These are phyloP conservation scores for Linnemannia exigua DNA, from an alignment of 192 early-diverging fungal species.

Conservation along the genomic window DNA sequence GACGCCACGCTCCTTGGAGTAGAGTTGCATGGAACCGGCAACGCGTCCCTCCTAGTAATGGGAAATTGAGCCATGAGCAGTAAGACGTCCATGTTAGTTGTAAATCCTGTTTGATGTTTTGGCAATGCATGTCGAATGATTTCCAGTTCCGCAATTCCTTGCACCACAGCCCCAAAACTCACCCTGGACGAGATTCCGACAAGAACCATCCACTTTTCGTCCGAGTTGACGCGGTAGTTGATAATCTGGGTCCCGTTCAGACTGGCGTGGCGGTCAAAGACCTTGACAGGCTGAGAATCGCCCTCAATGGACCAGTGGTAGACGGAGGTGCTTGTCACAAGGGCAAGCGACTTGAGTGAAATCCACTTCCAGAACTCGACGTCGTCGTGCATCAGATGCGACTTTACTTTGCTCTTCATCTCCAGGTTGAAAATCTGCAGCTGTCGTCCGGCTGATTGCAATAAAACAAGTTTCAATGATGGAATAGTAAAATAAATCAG, in stretches of 20 bases:
- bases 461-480: background rate
- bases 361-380: constrained; percentile 97
- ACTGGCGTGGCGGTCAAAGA: constrained; percentile 93
- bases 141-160: background rate
- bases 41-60: constrained; percentile 80
- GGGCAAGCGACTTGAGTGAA: constrained; percentile 83
- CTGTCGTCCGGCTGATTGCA: constrained; percentile 79
- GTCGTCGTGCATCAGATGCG: constrained; percentile 92
- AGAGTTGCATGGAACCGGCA: constrained; percentile 97
- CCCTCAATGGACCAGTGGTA: constrained; percentile 99
- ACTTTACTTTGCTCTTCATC: constrained; percentile 95
- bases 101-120: background rate
- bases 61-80: background rate
- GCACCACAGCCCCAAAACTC: background rate
- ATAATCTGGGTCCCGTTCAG: constrained; percentile 94
- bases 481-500: background rate
- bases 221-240: constrained; percentile 92
- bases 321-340: constrained; percentile 90
- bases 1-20: constrained; percentile 91
- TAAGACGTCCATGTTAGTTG: background rate
- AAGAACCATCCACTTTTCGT: constrained; percentile 95
- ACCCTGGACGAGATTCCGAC: constrained; percentile 94
- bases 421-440: constrained; percentile 99
- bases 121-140: background rate
- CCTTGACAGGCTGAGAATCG: constrained; percentile 84